Percentiles rank a stretch among this genome's conserved stretches.
These are phyloP conservation scores for Marchantia paleacea DNA, from an alignment of 225 moss, liverwort and hornwort genomes.

Conservation along the genomic window DNA sequence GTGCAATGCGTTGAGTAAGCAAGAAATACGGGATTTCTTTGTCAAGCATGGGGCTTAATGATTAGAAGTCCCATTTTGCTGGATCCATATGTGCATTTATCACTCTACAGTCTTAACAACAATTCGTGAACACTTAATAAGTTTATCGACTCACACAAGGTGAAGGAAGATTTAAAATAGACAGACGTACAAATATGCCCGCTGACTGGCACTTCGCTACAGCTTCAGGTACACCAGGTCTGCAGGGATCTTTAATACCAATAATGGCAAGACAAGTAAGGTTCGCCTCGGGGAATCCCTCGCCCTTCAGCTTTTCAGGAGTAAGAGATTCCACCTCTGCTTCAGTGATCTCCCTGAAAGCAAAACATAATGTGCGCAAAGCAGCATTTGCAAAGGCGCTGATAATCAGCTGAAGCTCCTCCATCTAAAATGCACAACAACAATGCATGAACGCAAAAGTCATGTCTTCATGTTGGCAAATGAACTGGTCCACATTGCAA, in stretches of 20 bases:
- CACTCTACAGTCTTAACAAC: no score
- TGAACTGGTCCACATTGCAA: background rate
- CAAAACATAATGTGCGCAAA: conserved; percentile 85
- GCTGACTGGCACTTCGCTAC: conserved; percentile 78
- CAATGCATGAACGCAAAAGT: conserved; percentile 10
- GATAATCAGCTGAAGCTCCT: conserved; percentile 79
- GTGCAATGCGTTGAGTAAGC: background rate
- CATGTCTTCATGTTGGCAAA: background rate
- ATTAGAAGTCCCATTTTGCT: no score
- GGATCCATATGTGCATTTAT: no score
- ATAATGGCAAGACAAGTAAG: conserved; percentile 76
- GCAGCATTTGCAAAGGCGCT: conserved; percentile 95
- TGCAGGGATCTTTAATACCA: conserved; percentile 94
- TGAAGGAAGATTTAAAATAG: no score
- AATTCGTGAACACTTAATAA: no score
- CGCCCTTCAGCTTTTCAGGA: conserved; percentile 53
- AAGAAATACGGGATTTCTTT: no score
- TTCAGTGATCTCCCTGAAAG: conserved; percentile 57
- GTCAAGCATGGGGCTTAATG: no score
- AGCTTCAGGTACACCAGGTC: conserved; percentile 93
- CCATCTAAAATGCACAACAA: conserved; percentile 51
- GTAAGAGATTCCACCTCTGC: conserved; percentile 50
- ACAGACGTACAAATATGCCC: conserved; percentile 50
- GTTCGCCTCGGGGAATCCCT: conserved; percentile 60
- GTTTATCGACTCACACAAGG: no score